Evolutionary conservation across 2,329 filamentous ascomycete genomes (phyloP).

Genomic region (Penicillium sp.): DNA sequence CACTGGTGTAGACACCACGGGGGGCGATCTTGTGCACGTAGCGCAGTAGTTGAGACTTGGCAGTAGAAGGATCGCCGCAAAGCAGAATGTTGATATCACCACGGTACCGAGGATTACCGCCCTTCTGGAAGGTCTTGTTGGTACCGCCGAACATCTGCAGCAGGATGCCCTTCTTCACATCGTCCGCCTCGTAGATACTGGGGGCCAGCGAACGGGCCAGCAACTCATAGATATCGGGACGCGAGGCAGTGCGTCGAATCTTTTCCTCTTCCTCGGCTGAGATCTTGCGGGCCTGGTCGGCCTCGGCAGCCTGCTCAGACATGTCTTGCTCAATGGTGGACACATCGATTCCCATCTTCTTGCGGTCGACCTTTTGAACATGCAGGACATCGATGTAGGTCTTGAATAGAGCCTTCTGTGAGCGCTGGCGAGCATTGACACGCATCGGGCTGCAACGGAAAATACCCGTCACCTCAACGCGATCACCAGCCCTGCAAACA

Average conservation of each 20-base stretch:
- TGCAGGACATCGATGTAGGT: constrained; percentile 96
- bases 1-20: constrained; percentile 76
- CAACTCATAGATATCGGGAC: constrained; percentile 89
- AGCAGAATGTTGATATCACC: constrained; percentile 97
- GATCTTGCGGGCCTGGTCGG: constrained; percentile 83
- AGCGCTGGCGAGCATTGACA: constrained; percentile 88
- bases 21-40: constrained; percentile 99
- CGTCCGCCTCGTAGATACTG: constrained; percentile 96
- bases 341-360: constrained; percentile 85
- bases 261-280: constrained; percentile 83
- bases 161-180: constrained; percentile 97
- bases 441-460: constrained; percentile 94
- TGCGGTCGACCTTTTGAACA: constrained; percentile 95
- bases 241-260: constrained; percentile 77
- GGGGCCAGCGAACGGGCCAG: constrained; percentile 88
- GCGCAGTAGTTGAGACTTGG: constrained; percentile 90
- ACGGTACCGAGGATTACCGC: constrained; percentile 90
- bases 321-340: constrained; percentile 85
- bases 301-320: constrained; percentile 68
- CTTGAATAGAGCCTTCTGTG: constrained; percentile 95
- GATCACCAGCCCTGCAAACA: constrained; percentile 95
- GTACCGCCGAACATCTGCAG: constrained; percentile 96
- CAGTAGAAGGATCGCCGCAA: constrained; percentile 93
- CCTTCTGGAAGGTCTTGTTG: constrained; percentile 97
- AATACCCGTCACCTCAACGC: constrained; percentile 92